Base-by-base conservation (phyloP, 306 rosid species). In the Casuarina equisetifolia region DNA sequence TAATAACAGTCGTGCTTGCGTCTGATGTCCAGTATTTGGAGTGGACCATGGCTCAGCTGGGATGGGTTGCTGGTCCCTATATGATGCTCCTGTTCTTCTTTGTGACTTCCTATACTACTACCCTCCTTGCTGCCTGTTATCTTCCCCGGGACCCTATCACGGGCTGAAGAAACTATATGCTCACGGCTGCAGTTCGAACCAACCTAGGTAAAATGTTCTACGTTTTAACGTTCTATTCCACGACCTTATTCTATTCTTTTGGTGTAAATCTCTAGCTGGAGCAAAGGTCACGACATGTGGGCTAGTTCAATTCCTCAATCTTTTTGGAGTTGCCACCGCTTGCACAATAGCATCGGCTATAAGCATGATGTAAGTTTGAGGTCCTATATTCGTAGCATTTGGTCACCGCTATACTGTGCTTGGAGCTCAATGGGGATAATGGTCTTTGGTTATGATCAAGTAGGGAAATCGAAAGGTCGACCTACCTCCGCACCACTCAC, bases 1-100 rank as follows among this genome's bases (percentile, higher is more conserved):
- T 91, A 49, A 90, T 93, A 51, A 93, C 98, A 0, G 98, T 96
- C 1, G 97, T 91, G 59, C 89, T 93, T 25, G 98, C 97, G 0
- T 90, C 98, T 6, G 98, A 97, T 3, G 98, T 93, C 62, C 54
- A 90, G 32, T 80, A 97, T 2, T 72, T 93, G 83, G 96, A 96
- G 51, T 93, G 92, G 92, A 96, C 98, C 7, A 81, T 78, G 7
- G 98, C 98, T 45, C 98, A 93, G 76, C 96, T 93, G 40, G 98
- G 98, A 69, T 93, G 98, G 98, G 42, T 91, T 61, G 96, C 91
- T 75, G 98, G 98, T 67, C 98, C 98, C 11, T 44, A 76, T 48
- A 87, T 82, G 4, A 88, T 93, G 98, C 20, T 90, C 35, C 57
- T 93, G 81, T 93, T 93, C 85, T 78, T 96, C 36, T n/a, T 80